A percentile compares a stretch with the other conserved stretches of the same genome.
phyloP scores from a whole-genome alignment of 208 protist genomes.

The Strigomonas culicis region DNA sequence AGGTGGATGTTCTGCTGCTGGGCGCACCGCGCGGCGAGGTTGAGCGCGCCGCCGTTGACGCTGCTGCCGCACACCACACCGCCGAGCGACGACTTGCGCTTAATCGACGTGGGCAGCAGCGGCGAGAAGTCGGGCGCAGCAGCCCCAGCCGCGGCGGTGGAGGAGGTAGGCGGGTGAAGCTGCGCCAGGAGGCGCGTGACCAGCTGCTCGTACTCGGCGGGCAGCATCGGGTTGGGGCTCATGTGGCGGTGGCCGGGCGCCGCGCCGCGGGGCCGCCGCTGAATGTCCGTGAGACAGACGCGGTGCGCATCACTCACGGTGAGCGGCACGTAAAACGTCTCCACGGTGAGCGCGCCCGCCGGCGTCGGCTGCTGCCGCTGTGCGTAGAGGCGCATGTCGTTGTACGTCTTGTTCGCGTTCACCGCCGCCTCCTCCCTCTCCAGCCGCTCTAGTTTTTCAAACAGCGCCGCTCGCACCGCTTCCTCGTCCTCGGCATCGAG shows the following conservation, averaged over 20 bases:
- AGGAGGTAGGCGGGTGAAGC: slow-evolving; percentile 11
- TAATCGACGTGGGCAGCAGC: slow-evolving; percentile 57
- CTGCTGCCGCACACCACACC: slow-evolving; percentile 65
- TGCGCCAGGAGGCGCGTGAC: slow-evolving; percentile 30
- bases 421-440: neutral
- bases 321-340: too few species aligned
- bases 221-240: slow-evolving; percentile 76
- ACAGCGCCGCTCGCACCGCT: slow-evolving; percentile 16
- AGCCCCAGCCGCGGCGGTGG: too few species aligned
- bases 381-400: neutral
- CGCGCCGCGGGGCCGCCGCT: slow-evolving; percentile 40
- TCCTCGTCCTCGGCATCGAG: slow-evolving; percentile 14
- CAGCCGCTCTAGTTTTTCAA: neutral
- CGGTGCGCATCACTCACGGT: slow-evolving; percentile 36
- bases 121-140: too few species aligned
- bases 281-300: slow-evolving; percentile 48
- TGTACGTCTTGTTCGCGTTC: neutral
- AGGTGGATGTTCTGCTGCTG: slow-evolving; percentile 55
- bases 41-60: slow-evolving; percentile 70
- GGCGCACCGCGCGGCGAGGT: slow-evolving; percentile 73
- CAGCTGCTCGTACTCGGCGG: slow-evolving; percentile 51
- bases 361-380: neutral
- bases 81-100: slow-evolving; percentile 45
- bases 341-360: too few species aligned
- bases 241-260: slow-evolving; percentile 25